A percentile compares a stretch with the other conserved stretches of the same genome.
These are phyloP conservation scores for Medicago truncatula DNA, from an alignment of 306 rosid species.

Conservation along the genomic window DNA sequence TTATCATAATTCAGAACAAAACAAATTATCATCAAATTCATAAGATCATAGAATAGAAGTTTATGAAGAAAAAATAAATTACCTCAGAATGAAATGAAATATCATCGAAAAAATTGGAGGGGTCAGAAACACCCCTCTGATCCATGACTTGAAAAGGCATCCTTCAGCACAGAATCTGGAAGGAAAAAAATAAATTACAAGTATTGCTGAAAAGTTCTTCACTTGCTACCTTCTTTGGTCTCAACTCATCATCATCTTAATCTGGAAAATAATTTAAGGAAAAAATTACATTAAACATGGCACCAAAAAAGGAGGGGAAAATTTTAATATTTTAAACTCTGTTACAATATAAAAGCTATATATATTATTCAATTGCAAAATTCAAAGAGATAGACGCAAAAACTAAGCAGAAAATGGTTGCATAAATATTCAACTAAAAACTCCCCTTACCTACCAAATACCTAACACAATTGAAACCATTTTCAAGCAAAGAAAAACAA, in stretches of 20 bases:
- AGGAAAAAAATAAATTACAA: neutral
- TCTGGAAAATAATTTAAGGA: conserved; percentile 43
- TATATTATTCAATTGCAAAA: conserved; percentile 21
- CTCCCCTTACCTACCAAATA: conserved; percentile 65
- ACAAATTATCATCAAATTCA: conserved; percentile 3
- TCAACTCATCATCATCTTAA: conserved; percentile 32
- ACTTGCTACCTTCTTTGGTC: conserved; percentile 38
- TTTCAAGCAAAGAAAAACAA: conserved; percentile 44
- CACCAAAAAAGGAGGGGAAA: neutral
- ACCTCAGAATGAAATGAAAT: conserved; percentile 69
- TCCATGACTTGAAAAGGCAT: conserved; percentile 83
- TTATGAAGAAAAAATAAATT: conserved; percentile 12
- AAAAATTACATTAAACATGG: neutral
- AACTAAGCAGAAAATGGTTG: conserved; percentile 24
- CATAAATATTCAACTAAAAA: conserved; percentile 39
- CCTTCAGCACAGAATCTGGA: conserved; percentile 46
- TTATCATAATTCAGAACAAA: conserved; percentile 6
- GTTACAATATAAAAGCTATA: neutral
- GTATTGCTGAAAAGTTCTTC: conserved; percentile 36
- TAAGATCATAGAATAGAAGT: conserved; percentile 5
- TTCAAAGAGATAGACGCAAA: conserved; percentile 9
- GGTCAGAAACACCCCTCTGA: conserved; percentile 63
- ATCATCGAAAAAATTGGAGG: conserved; percentile 59
- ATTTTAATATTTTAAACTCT: neutral
- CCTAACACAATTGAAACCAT: conserved; percentile 52